phyloP scores from a whole-genome alignment of 306 rosid species.

The Abrus pulchellus region DNA sequence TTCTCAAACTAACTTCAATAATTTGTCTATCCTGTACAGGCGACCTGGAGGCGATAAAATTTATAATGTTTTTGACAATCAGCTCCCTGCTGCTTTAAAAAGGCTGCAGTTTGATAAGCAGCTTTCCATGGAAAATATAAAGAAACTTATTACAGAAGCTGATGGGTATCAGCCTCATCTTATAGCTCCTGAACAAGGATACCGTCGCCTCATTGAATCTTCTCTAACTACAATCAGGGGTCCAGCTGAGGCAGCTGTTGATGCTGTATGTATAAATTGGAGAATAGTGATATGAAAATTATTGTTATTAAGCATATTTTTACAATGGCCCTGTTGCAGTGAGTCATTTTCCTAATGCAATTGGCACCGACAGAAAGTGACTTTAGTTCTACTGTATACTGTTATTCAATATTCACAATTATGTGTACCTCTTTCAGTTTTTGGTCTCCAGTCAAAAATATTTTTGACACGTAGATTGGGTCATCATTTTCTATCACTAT shows the following conservation, averaged over 20 bases:
- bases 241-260: slow-evolving; percentile 97
- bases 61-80: slow-evolving; percentile 92
- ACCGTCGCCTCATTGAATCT: slow-evolving; percentile 94
- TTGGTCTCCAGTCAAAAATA: background rate
- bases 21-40: slow-evolving; percentile 58
- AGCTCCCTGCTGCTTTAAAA: slow-evolving; percentile 95
- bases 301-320: background rate
- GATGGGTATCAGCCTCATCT: slow-evolving; percentile 99
- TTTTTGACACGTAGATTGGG: background rate
- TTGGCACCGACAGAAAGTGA: background rate
- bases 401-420: slow-evolving; percentile 7
- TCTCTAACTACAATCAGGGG: slow-evolving; percentile 83
- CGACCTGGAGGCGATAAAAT: slow-evolving; percentile 95
- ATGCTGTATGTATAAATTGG: slow-evolving; percentile 69
- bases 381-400: background rate
- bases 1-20: slow-evolving; percentile 12
- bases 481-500: background rate
- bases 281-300: slow-evolving; percentile 20
- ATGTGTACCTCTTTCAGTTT: slow-evolving; percentile 1
- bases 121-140: slow-evolving; percentile 92
- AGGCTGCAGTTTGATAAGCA: slow-evolving; percentile 97
- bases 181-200: slow-evolving; percentile 98
- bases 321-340: background rate
- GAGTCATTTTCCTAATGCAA: slow-evolving; percentile 12
- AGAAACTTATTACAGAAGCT: slow-evolving; percentile 93